Evolutionary conservation across 2,329 filamentous ascomycete species (phyloP).

Genomic region (Clarireedia paspali): DNA sequence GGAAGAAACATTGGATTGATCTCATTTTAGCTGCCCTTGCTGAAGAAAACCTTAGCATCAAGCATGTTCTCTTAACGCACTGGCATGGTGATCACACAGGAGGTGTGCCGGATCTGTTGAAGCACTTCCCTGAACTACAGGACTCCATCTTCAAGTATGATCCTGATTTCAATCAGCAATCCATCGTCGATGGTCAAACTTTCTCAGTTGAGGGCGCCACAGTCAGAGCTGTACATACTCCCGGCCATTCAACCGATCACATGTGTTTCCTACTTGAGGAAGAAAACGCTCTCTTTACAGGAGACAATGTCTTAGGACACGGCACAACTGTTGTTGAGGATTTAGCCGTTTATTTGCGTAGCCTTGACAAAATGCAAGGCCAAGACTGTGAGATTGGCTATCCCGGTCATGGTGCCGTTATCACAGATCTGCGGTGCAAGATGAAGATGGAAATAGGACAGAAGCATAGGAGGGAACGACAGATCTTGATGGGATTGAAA

Average conservation of each 20-base stretch:
- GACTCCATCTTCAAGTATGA: conserved; percentile 54
- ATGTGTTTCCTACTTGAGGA: conserved; percentile 69
- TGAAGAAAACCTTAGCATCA: conserved; percentile 28
- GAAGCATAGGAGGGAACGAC: conserved; percentile 35
- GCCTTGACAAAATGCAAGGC: conserved; percentile 40
- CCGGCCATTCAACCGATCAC: conserved; percentile 74
- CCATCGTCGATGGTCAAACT: conserved; percentile 45
- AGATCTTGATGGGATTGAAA: conserved; percentile 31
- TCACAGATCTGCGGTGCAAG: conserved; percentile 33
- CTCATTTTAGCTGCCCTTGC: conserved; percentile 30
- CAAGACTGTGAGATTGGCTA: conserved; percentile 34
- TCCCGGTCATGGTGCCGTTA: conserved; percentile 37
- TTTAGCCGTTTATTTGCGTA: conserved; percentile 56
- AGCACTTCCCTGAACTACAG: conserved; percentile 48
- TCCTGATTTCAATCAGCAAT: conserved; percentile 41
- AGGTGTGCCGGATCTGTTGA: conserved; percentile 62
- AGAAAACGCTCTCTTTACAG: conserved; percentile 74
- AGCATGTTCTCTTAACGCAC: conserved; percentile 58
- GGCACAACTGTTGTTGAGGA: conserved; percentile 79
- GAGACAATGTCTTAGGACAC: conserved; percentile 78
- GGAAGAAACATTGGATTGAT: conserved; percentile 58
- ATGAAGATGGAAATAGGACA: conserved; percentile 31
- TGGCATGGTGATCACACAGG: conserved; percentile 83
- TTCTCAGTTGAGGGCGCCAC: conserved; percentile 54
- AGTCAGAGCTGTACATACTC: conserved; percentile 54